Base-by-base conservation (phyloP, 1,139 yeast species). In the Candida tetrigidarum region DNA sequence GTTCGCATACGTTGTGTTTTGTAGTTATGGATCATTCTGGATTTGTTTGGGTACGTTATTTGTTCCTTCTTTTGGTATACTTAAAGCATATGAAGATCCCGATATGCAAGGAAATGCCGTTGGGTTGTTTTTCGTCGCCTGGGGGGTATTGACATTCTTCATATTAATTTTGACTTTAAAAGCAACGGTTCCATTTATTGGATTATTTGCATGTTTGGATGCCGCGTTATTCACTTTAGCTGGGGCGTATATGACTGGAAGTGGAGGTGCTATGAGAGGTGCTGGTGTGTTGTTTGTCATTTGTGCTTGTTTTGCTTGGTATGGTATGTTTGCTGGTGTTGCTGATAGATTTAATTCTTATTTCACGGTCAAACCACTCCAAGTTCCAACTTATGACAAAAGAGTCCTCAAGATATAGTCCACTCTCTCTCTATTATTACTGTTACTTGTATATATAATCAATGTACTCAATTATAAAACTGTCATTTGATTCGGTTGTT, bases 41-140 rank as follows among this genome's bases (percentile, higher is more conserved):
- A 53, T 71, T 28, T 52, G 70, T 14, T 73, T 54, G 42, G 69
- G 69, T 16, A 71, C 76, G n/a, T 65, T 72, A 45, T 50, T 60
- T 42, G 46, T 71, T 39, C 54, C 57, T 34, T 47, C 53, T 37
- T 64, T 64, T 53, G 91, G 92, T 30, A 84, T 90, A 46, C 69
- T 65, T 18, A 69, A 71, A 1, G 84, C 92, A 3, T 83, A 79
- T 55, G 71, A 64, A 6, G 71, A 71, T 43, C 63, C 57, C 6
- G 59, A 49, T 3, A 62, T 59, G 51, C 49, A 61, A 8, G 49
- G 32, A 10, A 59, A 63, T 52, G 80, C 80, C 5, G 47, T 71
- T 33, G 78, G 76, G 3, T 60, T 75, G 41, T 75, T 61, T 59
- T 62, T 75, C 36, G 42, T 74, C 15, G 74, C 73, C 2, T 76